Evolutionary conservation across 139 green algal genomes (phyloP).

Genomic region (Ulvella scutata): DNA sequence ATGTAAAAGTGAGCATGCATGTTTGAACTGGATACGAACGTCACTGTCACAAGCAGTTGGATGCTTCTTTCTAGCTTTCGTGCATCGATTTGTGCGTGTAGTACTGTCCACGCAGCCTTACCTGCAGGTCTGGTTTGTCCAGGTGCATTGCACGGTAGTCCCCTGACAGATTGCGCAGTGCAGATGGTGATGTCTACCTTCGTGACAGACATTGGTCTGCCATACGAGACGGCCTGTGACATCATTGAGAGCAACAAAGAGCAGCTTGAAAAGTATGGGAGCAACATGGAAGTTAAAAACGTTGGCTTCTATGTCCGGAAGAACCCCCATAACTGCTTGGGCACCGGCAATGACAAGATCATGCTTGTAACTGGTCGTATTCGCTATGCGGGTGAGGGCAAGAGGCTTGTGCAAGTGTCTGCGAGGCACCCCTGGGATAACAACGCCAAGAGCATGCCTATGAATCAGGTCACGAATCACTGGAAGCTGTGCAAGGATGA

Average conservation of each 20-base stretch:
- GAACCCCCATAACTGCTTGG: neutral
- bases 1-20: too few species aligned
- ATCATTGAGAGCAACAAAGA: neutral
- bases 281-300: neutral
- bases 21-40: too few species aligned
- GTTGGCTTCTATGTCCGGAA: neutral
- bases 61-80: too few species aligned
- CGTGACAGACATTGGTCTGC: neutral
- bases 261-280: neutral
- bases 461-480: neutral
- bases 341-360: neutral
- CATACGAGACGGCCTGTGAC: neutral
- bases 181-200: neutral
- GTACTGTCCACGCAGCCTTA: too few species aligned
- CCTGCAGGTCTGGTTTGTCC: too few species aligned
- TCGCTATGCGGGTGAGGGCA: neutral
- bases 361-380: neutral
- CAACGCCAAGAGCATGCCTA: neutral
- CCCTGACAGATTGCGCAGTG: too few species aligned
- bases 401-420: neutral
- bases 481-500: conserved; percentile 1
- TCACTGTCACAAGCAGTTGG: too few species aligned
- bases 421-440: neutral
- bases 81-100: too few species aligned
- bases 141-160: too few species aligned